Percentiles rank a stretch among this genome's conserved stretches.
Evolutionary conservation across 2,329 filamentous ascomycete genomes (phyloP).

Genomic region (Verruconis gallopava): DNA sequence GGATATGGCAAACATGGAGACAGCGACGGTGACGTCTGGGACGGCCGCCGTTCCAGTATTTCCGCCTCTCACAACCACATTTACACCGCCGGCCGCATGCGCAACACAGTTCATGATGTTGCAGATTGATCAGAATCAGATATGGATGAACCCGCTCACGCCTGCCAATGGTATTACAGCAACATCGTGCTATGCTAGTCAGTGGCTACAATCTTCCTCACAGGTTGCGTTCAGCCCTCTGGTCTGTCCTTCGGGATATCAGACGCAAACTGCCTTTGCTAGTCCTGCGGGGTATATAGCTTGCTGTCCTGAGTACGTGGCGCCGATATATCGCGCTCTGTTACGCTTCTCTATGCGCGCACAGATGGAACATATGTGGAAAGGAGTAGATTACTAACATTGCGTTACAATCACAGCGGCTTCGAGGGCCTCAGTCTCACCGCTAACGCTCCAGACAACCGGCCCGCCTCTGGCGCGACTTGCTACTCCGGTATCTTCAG

Average conservation of each 20-base stretch:
- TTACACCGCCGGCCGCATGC: neutral
- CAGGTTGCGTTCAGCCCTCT: neutral
- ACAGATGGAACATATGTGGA: too few species aligned
- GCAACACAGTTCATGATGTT: neutral
- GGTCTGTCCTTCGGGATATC: neutral
- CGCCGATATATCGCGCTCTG: too few species aligned
- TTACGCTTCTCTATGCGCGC: too few species aligned
- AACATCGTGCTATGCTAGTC: neutral
- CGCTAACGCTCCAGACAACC: neutral
- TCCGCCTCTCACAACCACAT: neutral
- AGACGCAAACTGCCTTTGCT: neutral
- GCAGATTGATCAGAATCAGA: neutral
- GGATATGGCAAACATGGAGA: too few species aligned
- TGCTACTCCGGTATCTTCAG: neutral
- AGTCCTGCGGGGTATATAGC: neutral
- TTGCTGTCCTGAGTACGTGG: neutral
- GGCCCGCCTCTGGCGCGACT: neutral
- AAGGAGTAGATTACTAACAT: neutral
- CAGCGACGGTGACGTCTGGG: too few species aligned
- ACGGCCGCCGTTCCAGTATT: neutral
- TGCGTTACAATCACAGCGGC: neutral
- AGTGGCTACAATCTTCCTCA: neutral
- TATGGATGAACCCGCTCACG: neutral
- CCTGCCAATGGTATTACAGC: neutral
- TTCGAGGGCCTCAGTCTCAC: neutral